Evolutionary conservation across 2,329 filamentous ascomycete genomes (phyloP).

Genomic region (Phialemonium atrogriseum): DNA sequence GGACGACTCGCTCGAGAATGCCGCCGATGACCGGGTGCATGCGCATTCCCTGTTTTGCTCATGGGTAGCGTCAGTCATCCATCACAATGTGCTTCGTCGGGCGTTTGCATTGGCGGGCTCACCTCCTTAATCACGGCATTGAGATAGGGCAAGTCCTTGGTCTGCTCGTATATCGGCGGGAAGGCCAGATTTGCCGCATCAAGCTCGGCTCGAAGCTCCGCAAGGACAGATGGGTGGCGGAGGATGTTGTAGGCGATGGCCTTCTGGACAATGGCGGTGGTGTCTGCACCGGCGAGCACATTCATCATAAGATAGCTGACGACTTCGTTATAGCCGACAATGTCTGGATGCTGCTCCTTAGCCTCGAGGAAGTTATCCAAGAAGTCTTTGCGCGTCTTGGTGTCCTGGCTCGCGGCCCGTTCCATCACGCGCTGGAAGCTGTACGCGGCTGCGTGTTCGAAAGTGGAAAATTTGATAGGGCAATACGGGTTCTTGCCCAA

Average conservation of each 20-base stretch:
- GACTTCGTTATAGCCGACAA: conserved; percentile 25
- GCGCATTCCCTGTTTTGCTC: no score
- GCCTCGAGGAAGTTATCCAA: conserved; percentile 32
- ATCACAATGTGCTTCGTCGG: no score
- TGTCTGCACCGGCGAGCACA: conserved; percentile 25
- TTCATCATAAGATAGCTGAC: conserved; percentile 26
- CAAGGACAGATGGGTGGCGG: conserved; percentile 16
- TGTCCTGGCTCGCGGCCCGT: conserved; percentile 18
- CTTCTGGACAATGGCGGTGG: conserved; percentile 23
- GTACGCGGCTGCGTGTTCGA: conserved; percentile 19
- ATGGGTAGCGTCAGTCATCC: no score
- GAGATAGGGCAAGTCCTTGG: conserved; percentile 24
- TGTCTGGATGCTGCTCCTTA: conserved; percentile 21
- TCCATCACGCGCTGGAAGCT: conserved; percentile 19
- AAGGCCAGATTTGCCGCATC: conserved; percentile 20
- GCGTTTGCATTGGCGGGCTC: no score
- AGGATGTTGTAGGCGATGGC: conserved; percentile 26
- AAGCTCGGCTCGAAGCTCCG: conserved; percentile 24
- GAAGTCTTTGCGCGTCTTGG: conserved; percentile 22
- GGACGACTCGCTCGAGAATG: conserved; percentile 16
- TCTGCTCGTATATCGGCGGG: conserved; percentile 12
- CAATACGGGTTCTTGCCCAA: conserved; percentile 30
- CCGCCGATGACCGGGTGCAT: conserved; percentile 27
- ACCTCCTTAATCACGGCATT: conserved; percentile 28
- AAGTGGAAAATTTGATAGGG: conserved; percentile 22